Percentiles rank a stretch among this genome's conserved stretches.
Conservation (phyloP, 495 filamentous ascomycete species). For the Clavariopsis aquatica region DNA sequence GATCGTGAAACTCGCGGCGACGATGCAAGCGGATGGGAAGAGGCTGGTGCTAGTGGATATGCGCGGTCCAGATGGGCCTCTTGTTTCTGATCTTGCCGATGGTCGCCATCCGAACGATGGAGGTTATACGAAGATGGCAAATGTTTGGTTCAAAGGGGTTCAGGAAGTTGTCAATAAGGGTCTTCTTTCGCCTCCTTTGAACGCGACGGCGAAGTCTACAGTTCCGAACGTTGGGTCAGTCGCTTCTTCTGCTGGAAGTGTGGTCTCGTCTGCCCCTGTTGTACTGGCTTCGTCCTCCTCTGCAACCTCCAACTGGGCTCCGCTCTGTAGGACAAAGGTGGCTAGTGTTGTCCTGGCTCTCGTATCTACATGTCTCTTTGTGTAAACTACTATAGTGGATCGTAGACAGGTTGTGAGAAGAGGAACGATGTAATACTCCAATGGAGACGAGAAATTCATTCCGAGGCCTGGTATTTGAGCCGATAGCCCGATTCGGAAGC, state of each 20-base stretch:
- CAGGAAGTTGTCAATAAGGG: neutral
- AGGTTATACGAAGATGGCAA: constrained; percentile 11
- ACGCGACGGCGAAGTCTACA: neutral
- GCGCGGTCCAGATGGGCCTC: constrained; percentile 8
- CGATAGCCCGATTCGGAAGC: too few species aligned
- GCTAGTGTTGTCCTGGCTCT: too few species aligned
- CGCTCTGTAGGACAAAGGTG: too few species aligned
- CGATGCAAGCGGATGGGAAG: constrained; percentile 2
- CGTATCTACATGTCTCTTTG: too few species aligned
- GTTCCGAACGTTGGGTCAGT: neutral
- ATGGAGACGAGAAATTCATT: too few species aligned
- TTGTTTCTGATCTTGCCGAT: constrained; percentile 11
- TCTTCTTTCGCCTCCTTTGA: neutral
- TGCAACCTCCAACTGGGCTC: neutral
- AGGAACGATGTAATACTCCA: too few species aligned
- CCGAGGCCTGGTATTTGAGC: too few species aligned
- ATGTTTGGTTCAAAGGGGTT: neutral
- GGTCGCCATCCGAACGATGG: constrained; percentile 11
- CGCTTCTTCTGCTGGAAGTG: neutral
- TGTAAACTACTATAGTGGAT: too few species aligned
- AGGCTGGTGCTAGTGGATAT: constrained; percentile 10
- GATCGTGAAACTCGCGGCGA: neutral
- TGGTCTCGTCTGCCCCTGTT: neutral
- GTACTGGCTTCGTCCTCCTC: neutral
- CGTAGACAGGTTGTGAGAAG: too few species aligned